Evolutionary conservation across 192 early-diverging fungal species (phyloP).

Genomic region (Coemansia sp.): DNA sequence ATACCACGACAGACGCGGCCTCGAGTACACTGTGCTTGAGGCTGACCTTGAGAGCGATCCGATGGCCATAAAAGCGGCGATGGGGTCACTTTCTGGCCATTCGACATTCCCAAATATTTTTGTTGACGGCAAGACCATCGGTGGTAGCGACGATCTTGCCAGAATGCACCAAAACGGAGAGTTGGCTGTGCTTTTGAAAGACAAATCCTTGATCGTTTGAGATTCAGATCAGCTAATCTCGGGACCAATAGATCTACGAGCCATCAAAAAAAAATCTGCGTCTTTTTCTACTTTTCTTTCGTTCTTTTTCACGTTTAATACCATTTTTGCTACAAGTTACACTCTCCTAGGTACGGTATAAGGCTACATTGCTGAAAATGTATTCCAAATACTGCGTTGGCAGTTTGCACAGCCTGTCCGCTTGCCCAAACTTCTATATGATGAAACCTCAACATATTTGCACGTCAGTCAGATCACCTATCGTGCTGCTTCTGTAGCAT

Average conservation of each 20-base stretch:
- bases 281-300: neutral
- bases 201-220: slow-evolving; percentile 24
- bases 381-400: neutral
- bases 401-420: neutral
- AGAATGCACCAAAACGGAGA: slow-evolving; percentile 50
- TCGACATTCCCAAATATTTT: slow-evolving; percentile 71
- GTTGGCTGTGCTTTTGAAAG: slow-evolving; percentile 50
- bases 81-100: slow-evolving; percentile 50
- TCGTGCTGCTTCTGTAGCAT: neutral
- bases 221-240: neutral
- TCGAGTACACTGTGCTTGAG: slow-evolving; percentile 58
- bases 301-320: too few relatives aligned
- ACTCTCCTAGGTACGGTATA: too few relatives aligned
- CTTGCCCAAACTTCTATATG: slow-evolving; percentile 1
- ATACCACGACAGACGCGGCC: slow-evolving; percentile 36
- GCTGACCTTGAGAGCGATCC: slow-evolving; percentile 44
- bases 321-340: too few relatives aligned
- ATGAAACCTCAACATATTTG: slow-evolving; percentile 45
- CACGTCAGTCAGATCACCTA: slow-evolving; percentile 45
- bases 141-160: slow-evolving; percentile 60
- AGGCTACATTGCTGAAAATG: too few relatives aligned
- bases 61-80: slow-evolving; percentile 58
- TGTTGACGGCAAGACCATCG: slow-evolving; percentile 65
- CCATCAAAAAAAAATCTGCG: too few relatives aligned
- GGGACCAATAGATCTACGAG: too few relatives aligned